These are phyloP conservation scores for Phytophthora colocasiae DNA, from an alignment of 352 stramenopile species.

Conservation along the genomic window DNA sequence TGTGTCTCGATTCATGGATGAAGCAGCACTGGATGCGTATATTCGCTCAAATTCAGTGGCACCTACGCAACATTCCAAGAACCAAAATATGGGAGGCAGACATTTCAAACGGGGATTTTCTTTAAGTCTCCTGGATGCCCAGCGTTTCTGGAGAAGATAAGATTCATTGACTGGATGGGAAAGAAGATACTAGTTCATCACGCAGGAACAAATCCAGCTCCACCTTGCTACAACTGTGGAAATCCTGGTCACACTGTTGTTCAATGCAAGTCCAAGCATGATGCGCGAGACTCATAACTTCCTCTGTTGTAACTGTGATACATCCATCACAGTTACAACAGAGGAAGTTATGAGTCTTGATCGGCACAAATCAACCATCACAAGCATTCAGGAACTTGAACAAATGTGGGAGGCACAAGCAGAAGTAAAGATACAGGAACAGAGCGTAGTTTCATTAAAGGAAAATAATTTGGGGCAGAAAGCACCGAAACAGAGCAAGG, in stretches of 20 bases:
- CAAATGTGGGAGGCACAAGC: too few species aligned
- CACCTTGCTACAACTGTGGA: constrained; percentile 10
- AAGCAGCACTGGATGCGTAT: background rate
- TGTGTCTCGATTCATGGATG: constrained; percentile 5
- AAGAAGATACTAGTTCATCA: constrained; percentile 5
- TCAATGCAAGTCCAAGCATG: background rate
- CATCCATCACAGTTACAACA: too few species aligned
- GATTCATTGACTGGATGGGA: constrained; percentile 8
- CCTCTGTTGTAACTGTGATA: too few species aligned
- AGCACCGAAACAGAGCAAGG: too few species aligned
- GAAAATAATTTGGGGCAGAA: too few species aligned
- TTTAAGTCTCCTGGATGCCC: constrained; percentile 6
- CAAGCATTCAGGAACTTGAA: too few species aligned
- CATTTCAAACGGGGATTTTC: constrained; percentile 6
- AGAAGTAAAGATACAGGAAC: too few species aligned
- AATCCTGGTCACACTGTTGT: background rate
- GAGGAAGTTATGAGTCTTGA: too few species aligned
- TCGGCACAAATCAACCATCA: too few species aligned
- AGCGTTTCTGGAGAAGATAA: background rate
- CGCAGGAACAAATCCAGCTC: background rate
- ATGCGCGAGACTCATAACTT: too few species aligned
- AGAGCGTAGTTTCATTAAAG: too few species aligned
- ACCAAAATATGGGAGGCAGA: too few species aligned
- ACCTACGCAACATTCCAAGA: constrained; percentile 1
- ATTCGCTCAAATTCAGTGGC: background rate